Evolutionary conservation across 2,329 filamentous ascomycete genomes (phyloP).

Genomic region (Pleomassaria siparia): DNA sequence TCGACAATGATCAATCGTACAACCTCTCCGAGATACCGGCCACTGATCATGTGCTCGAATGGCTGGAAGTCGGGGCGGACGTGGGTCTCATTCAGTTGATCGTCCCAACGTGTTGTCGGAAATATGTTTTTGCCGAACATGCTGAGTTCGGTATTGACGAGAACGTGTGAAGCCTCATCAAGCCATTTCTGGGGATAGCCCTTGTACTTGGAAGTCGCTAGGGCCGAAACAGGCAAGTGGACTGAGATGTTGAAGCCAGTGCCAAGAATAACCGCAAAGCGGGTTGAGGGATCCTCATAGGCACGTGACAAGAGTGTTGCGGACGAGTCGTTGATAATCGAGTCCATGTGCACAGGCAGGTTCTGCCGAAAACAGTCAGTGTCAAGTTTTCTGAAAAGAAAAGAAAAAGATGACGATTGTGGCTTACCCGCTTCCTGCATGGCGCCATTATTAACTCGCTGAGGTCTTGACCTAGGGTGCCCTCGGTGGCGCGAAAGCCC

Average conservation of each 20-base stretch:
- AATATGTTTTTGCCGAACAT: slow-evolving; percentile 65
- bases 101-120: slow-evolving; percentile 63
- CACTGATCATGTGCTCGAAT: slow-evolving; percentile 65
- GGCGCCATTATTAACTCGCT: slow-evolving; percentile 61
- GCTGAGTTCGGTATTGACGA: slow-evolving; percentile 67
- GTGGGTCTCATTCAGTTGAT: slow-evolving; percentile 59
- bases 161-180: slow-evolving; percentile 59
- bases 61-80: slow-evolving; percentile 64
- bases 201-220: slow-evolving; percentile 60
- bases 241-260: slow-evolving; percentile 68
- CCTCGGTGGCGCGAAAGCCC: slow-evolving; percentile 62
- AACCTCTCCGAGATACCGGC: slow-evolving; percentile 65
- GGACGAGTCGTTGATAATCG: slow-evolving; percentile 65
- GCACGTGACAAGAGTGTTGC: slow-evolving; percentile 64
- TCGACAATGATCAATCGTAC: slow-evolving; percentile 63
- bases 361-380: slow-evolving; percentile 33
- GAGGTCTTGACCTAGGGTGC: slow-evolving; percentile 61
- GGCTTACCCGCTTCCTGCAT: slow-evolving; percentile 53
- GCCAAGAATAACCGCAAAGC: slow-evolving; percentile 65
- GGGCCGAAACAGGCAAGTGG: slow-evolving; percentile 58
- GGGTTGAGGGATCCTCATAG: slow-evolving; percentile 61
- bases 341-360: slow-evolving; percentile 61
- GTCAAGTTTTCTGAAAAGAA: not conserved
- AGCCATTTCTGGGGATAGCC: slow-evolving; percentile 57
- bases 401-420: slow-evolving; percentile 1